These are phyloP conservation scores for Vigna reflexopilosa DNA, from an alignment of 306 rosid genomes.

Conservation along the genomic window DNA sequence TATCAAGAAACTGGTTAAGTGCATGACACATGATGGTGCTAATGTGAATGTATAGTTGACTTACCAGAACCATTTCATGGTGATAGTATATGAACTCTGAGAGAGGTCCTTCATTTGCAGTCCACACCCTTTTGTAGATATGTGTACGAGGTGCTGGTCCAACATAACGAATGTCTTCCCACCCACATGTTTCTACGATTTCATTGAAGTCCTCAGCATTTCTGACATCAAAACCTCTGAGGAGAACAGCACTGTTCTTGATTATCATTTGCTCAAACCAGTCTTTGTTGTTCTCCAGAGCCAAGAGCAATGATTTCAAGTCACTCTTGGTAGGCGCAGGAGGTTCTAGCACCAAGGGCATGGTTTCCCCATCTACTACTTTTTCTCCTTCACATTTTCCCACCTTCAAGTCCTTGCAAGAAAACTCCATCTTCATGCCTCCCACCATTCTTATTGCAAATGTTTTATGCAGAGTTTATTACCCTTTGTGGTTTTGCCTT, in stretches of 20 bases:
- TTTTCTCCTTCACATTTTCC: conserved; percentile 81
- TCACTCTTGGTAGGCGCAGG: conserved; percentile 47
- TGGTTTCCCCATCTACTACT: conserved; percentile 74
- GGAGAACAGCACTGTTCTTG: conserved; percentile 75
- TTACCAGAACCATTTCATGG: conserved; percentile 97
- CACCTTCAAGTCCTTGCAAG: conserved; percentile 66
- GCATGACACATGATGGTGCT: not conserved
- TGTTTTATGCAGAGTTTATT: conserved; percentile 5
- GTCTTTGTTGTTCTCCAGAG: conserved; percentile 57
- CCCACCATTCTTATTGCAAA: conserved; percentile 4
- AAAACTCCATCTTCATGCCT: conserved; percentile 53
- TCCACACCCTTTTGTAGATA: conserved; percentile 76
- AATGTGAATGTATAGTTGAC: conserved; percentile 9
- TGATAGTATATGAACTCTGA: conserved; percentile 84
- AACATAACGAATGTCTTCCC: conserved; percentile 83
- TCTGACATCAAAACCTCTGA: conserved; percentile 66
- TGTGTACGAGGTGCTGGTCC: conserved; percentile 92
- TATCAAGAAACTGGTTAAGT: conserved; percentile 7
- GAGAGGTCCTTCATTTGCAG: conserved; percentile 95
- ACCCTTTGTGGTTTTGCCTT: conserved; percentile 23
- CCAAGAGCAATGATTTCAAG: conserved; percentile 54
- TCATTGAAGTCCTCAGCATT: conserved; percentile 73
- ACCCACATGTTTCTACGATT: conserved; percentile 64
- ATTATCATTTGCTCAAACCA: conserved; percentile 82
- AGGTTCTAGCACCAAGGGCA: conserved; percentile 75